Evolutionary conservation across 2,329 filamentous ascomycete genomes (phyloP).

Genomic region (Fusarium ambrosium): DNA sequence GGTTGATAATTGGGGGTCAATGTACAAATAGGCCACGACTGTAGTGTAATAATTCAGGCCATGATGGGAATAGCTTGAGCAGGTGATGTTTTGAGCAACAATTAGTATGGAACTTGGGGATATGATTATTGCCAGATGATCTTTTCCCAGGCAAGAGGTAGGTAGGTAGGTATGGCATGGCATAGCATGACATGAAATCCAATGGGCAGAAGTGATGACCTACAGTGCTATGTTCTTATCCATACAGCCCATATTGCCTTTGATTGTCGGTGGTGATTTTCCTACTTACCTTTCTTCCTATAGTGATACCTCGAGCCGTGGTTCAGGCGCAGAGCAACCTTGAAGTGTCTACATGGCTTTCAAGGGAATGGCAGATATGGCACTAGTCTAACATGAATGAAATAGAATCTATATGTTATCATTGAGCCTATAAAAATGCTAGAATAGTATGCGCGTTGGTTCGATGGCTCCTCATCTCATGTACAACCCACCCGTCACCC

Average conservation of each 20-base stretch:
- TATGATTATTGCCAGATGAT: not conserved
- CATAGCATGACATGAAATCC: not conserved
- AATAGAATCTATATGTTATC: slow-evolving; percentile 8
- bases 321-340: not conserved
- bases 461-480: slow-evolving; percentile 31
- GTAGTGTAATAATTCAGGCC: not conserved
- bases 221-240: not conserved
- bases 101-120: too few species aligned
- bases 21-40: not conserved
- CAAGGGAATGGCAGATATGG: not conserved
- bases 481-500: slow-evolving; percentile 30
- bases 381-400: not conserved
- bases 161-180: not conserved
- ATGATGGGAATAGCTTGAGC: not conserved
- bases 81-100: not conserved
- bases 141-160: not conserved
- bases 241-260: not conserved
- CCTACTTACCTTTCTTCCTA: not conserved
- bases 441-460: slow-evolving; percentile 14
- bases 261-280: not conserved
- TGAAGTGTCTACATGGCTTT: not conserved
- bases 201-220: not conserved
- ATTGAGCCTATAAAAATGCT: slow-evolving; percentile 37
- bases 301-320: not conserved
- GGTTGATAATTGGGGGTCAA: not conserved